Conservation (phyloP, 2,329 filamentous ascomycete genomes). For the Claviceps arundinis region DNA sequence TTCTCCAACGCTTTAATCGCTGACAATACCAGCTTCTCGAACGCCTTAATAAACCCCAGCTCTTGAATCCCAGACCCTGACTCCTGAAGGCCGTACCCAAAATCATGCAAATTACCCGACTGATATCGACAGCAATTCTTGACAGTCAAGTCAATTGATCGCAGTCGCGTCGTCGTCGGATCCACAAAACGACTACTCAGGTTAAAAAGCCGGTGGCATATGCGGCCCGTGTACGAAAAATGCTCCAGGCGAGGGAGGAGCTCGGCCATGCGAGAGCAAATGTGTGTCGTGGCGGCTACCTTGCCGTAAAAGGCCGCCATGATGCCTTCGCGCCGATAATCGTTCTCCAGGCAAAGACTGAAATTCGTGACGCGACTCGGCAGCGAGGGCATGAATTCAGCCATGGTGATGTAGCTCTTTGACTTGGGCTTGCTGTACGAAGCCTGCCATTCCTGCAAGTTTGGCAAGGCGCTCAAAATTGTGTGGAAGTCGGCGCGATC, state of each 20-base stretch:
- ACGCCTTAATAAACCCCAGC: conserved; percentile 56
- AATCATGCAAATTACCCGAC: conserved; percentile 40
- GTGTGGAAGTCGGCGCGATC: conserved; percentile 47
- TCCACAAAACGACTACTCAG: conserved; percentile 36
- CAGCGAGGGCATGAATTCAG: conserved; percentile 44
- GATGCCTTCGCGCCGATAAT: conserved; percentile 51
- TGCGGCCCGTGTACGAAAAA: conserved; percentile 57
- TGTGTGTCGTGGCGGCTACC: conserved; percentile 45
- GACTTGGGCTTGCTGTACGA: conserved; percentile 59
- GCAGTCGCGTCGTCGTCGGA: conserved; percentile 37
- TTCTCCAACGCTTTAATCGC: conserved; percentile 47
- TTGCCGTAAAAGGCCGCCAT: conserved; percentile 49
- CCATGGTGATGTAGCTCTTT: conserved; percentile 59
- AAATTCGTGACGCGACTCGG: conserved; percentile 47
- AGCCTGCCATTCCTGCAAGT: conserved; percentile 49
- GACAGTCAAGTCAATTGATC: conserved; percentile 57
- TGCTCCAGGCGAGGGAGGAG: conserved; percentile 51
- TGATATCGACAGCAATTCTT: conserved; percentile 57
- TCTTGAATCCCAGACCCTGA: conserved; percentile 57
- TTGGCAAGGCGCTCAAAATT: conserved; percentile 50
- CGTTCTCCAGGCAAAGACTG: conserved; percentile 57
- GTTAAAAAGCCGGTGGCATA: conserved; percentile 58
- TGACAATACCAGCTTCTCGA: conserved; percentile 53
- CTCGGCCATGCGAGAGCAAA: conserved; percentile 50
- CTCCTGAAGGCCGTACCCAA: background rate